A percentile compares a stretch with the other conserved stretches of the same genome.
phyloP scores from a whole-genome alignment of 805 yeast genomes.

The Wickerhamiella dianesei region DNA sequence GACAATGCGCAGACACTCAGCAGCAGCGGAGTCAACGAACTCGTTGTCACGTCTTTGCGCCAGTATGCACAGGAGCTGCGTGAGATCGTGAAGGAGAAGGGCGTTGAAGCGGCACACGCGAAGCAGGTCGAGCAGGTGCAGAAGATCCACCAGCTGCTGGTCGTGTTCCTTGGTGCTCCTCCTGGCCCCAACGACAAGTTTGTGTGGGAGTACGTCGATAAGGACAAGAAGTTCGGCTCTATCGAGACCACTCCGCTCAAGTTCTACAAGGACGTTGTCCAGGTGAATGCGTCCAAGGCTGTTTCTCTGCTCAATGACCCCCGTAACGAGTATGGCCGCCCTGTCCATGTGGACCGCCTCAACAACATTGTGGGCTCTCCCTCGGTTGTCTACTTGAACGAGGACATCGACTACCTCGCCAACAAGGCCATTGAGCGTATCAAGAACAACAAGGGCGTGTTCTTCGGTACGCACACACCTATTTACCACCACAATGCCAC shows the following conservation, averaged over 20 bases:
- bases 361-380: constrained; percentile 64
- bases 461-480: constrained; percentile 85
- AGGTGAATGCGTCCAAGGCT: constrained; percentile 36
- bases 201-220: constrained; percentile 63
- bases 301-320: constrained; percentile 74
- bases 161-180: constrained; percentile 64
- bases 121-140: constrained; percentile 34
- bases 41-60: constrained; percentile 56
- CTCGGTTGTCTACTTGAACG: constrained; percentile 57
- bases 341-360: constrained; percentile 58
- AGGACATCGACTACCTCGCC: constrained; percentile 45
- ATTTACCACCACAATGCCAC: constrained; percentile 47
- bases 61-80: constrained; percentile 67
- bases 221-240: constrained; percentile 39
- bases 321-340: constrained; percentile 50
- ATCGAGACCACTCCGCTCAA: constrained; percentile 48
- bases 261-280: constrained; percentile 45
- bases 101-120: constrained; percentile 28
- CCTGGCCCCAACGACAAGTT: constrained; percentile 58
- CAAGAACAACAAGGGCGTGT: constrained; percentile 62
- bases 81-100: constrained; percentile 30
- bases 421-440: constrained; percentile 52
- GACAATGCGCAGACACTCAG: constrained; percentile 48
- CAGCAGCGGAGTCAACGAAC: constrained; percentile 39
- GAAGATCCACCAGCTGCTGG: constrained; percentile 50